Evolutionary conservation across 116 monocot species (phyloP), one percentile per base, ranked within the genome.

Genomic region (Phalaenopsis hybrid): DNA sequence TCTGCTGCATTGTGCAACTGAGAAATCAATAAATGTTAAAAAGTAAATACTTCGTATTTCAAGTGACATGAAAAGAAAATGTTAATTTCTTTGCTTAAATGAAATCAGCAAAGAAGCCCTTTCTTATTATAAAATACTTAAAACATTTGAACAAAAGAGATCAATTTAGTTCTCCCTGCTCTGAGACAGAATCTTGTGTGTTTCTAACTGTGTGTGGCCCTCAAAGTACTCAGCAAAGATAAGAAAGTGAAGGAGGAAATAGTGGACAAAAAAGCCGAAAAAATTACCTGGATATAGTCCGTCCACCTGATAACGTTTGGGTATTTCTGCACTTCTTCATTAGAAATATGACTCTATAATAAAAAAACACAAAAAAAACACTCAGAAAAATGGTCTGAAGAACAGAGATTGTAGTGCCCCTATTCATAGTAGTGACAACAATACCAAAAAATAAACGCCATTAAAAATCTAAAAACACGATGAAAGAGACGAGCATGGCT

Each of bases 241-340:
- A 68, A 44, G 20, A 79, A 78, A 58, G 0, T 6, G n/a, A 81
- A 65, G 13, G 75, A 48, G 20, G 6, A 18, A 12, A 67, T 43
- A 28, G 49, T 81, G 55, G 28, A 12, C 21, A 20, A 46, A 77
- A 78, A 51, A 76, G 45, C 20, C 7, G 50, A 51, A 58, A 51
- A 74, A 84, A 65, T 31, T 87, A 95, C 98, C 95, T 99, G 98
- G 79, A 99, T 89, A 75, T 99, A 99, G 83, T 95, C 95, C 87
- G 92, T 85, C 98, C 98, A 99, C 57, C 98, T 85, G 49, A 92
- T 68, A 49, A 93, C 84, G 85, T 93, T 87, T 41, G 90, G 85
- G 59, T 87, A 84, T 37, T 88, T 83, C 55, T 90, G 82, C 67
- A 76, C 55, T 18, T 89, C 89, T 21, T 77, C 75, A 31, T 84